phyloP scores from a whole-genome alignment of 169 alveolate genomes.

The Plasmodium yoelii region DNA sequence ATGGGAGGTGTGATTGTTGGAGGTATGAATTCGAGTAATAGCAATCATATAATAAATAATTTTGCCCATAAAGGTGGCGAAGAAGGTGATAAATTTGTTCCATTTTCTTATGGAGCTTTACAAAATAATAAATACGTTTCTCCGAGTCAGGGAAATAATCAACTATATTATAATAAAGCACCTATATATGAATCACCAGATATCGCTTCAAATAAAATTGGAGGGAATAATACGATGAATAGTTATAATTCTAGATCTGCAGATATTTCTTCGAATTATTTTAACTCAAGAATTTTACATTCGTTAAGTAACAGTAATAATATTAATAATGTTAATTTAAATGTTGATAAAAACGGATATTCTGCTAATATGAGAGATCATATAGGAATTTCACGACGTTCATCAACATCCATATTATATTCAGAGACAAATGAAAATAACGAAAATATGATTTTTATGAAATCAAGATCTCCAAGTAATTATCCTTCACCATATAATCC shows the following conservation, averaged over 20 bases:
- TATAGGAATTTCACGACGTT: not conserved
- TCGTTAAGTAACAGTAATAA: slow-evolving; percentile 5
- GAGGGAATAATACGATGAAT: slow-evolving; percentile 1
- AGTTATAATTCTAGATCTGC: slow-evolving; percentile 5
- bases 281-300: slow-evolving; percentile 15
- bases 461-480: slow-evolving; percentile 33
- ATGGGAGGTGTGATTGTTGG: too few species aligned
- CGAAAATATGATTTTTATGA: slow-evolving; percentile 24
- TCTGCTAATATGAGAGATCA: slow-evolving; percentile 46
- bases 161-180: slow-evolving; percentile 17
- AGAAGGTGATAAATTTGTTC: slow-evolving; percentile 34
- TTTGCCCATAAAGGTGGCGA: not conserved
- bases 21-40: too few species aligned
- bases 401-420: not conserved
- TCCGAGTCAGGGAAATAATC: slow-evolving; percentile 1
- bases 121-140: slow-evolving; percentile 35
- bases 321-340: slow-evolving; percentile 11
- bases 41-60: too few species aligned
- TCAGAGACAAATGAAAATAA: slow-evolving; percentile 9
- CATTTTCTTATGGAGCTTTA: slow-evolving; percentile 15
- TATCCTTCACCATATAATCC: slow-evolving; percentile 16
- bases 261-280: slow-evolving; percentile 28
- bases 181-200: slow-evolving; percentile 26
- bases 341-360: slow-evolving; percentile 32
- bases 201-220: slow-evolving; percentile 7